Conservation (phyloP, 257 asterid genomes). For the Nicotiana sylvestris region DNA sequence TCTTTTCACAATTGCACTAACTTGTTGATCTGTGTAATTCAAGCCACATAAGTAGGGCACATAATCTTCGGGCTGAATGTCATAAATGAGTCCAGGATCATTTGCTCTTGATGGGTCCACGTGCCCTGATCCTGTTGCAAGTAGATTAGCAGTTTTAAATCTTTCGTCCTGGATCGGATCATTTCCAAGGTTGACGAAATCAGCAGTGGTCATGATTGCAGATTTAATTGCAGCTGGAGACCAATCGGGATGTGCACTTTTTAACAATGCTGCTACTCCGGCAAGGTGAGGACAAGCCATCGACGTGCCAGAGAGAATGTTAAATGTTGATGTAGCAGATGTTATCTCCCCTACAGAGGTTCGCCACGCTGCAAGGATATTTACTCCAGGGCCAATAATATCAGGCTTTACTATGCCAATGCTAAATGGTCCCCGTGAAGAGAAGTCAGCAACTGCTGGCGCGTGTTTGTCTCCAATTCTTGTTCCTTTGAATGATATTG, state of each 20-base stretch:
- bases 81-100: conserved; percentile 19
- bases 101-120: conserved; percentile 14
- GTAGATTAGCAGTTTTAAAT: not conserved
- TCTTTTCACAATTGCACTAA: not conserved
- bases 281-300: conserved; percentile 18
- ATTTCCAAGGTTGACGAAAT: not conserved
- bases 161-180: not conserved
- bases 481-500: conserved; percentile 15
- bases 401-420: conserved; percentile 6
- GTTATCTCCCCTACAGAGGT: not conserved
- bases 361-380: conserved; percentile 9
- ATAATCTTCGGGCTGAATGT: conserved; percentile 10
- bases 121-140: conserved; percentile 12
- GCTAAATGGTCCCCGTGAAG: conserved; percentile 8
- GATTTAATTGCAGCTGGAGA: conserved; percentile 10
- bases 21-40: not conserved
- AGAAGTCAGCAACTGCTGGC: conserved; percentile 9
- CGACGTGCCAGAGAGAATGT: conserved; percentile 8
- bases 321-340: not conserved
- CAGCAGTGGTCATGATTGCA: conserved; percentile 14
- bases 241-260: conserved; percentile 12
- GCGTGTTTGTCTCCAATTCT: not conserved
- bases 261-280: conserved; percentile 12
- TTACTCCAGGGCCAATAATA: conserved; percentile 12
- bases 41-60: conserved; percentile 16